phyloP scores from a whole-genome alignment of 805 yeast genomes.

The Lipomyces chichibuensis region DNA sequence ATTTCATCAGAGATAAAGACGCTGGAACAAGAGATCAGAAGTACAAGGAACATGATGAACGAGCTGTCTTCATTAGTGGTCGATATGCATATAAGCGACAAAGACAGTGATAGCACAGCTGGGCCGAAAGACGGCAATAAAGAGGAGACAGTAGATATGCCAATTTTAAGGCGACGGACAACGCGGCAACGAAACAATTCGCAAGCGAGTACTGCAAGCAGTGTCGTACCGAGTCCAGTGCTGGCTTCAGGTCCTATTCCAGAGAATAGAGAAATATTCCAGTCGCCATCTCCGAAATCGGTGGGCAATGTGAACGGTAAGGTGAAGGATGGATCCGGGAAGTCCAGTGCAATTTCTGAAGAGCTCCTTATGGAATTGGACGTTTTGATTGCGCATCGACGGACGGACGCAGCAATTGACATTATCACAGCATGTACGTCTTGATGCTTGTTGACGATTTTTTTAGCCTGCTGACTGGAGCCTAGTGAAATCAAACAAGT shows the following conservation, averaged over 20 bases:
- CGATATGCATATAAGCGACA: conserved; percentile 16
- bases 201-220: not conserved
- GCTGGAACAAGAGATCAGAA: conserved; percentile 28
- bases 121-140: conserved; percentile 6
- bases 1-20: conserved; percentile 33
- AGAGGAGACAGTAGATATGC: conserved; percentile 11
- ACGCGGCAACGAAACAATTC: conserved; percentile 9
- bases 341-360: conserved; percentile 46
- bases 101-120: not conserved
- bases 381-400: conserved; percentile 61
- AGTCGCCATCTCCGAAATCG: conserved; percentile 17
- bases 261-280: not conserved
- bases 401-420: conserved; percentile 50
- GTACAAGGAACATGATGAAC: conserved; percentile 29
- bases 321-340: not conserved
- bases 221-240: not conserved
- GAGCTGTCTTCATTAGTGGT: conserved; percentile 26
- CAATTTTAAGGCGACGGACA: conserved; percentile 22
- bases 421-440: conserved; percentile 35
- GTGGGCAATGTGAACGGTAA: not conserved
- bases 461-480: conserved; percentile 5
- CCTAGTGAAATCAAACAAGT: conserved; percentile 12
- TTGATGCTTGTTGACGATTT: conserved; percentile 5
- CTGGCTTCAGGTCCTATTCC: not conserved
- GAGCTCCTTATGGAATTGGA: conserved; percentile 66